Evolutionary conservation across 148 eudicot genomes (phyloP).

Genomic region (Persicaria tinctoria): DNA sequence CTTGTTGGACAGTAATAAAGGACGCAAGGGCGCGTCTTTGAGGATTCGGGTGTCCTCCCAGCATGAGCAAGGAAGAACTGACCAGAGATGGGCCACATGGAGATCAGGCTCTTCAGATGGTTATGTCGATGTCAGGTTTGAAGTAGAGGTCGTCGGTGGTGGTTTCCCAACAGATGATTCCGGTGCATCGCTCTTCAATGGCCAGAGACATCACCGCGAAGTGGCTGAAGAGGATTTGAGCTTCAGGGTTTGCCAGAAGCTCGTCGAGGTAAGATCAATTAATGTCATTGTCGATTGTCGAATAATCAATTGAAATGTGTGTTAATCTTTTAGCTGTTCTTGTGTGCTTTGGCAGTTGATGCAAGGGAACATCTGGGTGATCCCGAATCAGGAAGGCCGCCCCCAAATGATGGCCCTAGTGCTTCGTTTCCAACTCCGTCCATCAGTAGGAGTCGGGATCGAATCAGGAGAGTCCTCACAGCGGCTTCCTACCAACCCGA

Average conservation of each 20-base stretch:
- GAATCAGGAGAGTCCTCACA: slow-evolving; percentile 48
- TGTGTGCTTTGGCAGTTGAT: slow-evolving; percentile 43
- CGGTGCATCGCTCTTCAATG: slow-evolving; percentile 15
- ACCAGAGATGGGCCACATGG: slow-evolving; percentile 57
- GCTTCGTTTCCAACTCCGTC: slow-evolving; percentile 54
- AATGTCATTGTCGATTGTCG: no score
- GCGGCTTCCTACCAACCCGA: slow-evolving; percentile 15
- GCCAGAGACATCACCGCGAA: slow-evolving; percentile 25
- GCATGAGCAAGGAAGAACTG: slow-evolving; percentile 33
- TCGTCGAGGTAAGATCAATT: slow-evolving; percentile 57
- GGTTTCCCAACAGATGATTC: slow-evolving; percentile 19
- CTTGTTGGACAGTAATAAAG: slow-evolving; percentile 41
- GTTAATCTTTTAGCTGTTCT: not conserved
- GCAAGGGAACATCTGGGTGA: slow-evolving; percentile 83
- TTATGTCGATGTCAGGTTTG: slow-evolving; percentile 48
- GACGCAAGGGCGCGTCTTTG: slow-evolving; percentile 35
- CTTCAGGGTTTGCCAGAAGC: slow-evolving; percentile 66
- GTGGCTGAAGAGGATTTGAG: slow-evolving; percentile 58
- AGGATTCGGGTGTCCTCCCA: slow-evolving; percentile 39
- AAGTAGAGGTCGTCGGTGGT: slow-evolving; percentile 38
- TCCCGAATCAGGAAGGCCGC: slow-evolving; percentile 46
- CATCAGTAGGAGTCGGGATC: slow-evolving; percentile 34
- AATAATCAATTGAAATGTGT: no score
- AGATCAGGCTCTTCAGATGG: slow-evolving; percentile 56
- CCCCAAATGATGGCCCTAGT: slow-evolving; percentile 69